A percentile compares a stretch with the other conserved stretches of the same genome.
phyloP scores from a whole-genome alignment of 192 early-diverging fungal genomes.

The Entomortierella lignicola region DNA sequence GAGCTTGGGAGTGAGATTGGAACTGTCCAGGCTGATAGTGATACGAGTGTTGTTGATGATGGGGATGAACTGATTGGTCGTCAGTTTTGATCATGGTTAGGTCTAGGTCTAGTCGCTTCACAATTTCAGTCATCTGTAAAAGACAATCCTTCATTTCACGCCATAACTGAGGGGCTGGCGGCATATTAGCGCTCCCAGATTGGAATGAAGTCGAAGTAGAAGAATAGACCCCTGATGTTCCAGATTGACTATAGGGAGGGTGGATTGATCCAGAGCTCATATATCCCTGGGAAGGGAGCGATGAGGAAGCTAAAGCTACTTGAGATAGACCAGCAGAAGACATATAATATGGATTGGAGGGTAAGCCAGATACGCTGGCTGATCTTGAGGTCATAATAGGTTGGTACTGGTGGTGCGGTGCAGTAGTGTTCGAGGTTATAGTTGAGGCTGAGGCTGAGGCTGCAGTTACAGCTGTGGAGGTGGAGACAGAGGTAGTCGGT shows the following conservation, averaged over 20 bases:
- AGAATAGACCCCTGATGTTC: slow-evolving; percentile 4
- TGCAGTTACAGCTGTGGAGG: background rate
- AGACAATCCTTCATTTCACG: slow-evolving; percentile 45
- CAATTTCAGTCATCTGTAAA: slow-evolving; percentile 52
- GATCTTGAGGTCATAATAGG: slow-evolving; percentile 35
- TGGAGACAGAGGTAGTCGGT: background rate
- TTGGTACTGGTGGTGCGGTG: slow-evolving; percentile 7
- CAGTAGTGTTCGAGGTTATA: background rate
- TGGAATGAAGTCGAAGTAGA: background rate
- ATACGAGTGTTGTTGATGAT: slow-evolving; percentile 3
- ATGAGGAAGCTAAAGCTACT: slow-evolving; percentile 17
- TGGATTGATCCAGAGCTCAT: slow-evolving; percentile 4
- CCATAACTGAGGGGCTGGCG: slow-evolving; percentile 33
- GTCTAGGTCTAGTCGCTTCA: slow-evolving; percentile 41
- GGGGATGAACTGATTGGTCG: slow-evolving; percentile 14
- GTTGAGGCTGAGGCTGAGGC: background rate
- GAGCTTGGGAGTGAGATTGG: background rate
- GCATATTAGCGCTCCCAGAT: background rate
- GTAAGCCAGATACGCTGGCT: slow-evolving; percentile 29
- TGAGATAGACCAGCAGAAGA: background rate
- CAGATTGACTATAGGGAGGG: slow-evolving; percentile 5
- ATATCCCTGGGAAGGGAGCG: slow-evolving; percentile 34
- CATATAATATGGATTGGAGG: background rate
- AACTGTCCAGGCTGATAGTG: slow-evolving; percentile 18
- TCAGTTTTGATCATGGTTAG: slow-evolving; percentile 47